Conservation (phyloP, 768 basidiomycete species). For the Russula virescens region DNA sequence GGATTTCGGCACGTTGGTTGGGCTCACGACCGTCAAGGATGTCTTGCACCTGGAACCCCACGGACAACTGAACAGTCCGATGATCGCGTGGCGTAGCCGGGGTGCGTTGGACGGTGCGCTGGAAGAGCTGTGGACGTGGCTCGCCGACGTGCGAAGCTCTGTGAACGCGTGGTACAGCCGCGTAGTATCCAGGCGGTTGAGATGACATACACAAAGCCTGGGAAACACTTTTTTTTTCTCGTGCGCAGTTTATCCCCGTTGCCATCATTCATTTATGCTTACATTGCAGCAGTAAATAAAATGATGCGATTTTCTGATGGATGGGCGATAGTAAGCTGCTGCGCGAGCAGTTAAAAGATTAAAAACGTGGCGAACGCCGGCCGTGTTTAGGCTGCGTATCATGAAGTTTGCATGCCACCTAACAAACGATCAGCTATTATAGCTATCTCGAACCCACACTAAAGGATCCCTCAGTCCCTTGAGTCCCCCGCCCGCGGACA, state of each 20-base stretch:
- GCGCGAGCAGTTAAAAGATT: too few species aligned
- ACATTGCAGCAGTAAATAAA: too few species aligned
- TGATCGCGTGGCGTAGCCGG: slow-evolving; percentile 19
- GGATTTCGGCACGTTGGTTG: slow-evolving; percentile 72
- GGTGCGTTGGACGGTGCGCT: slow-evolving; percentile 20
- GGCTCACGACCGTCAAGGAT: slow-evolving; percentile 94
- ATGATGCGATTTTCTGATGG: too few species aligned
- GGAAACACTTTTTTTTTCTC: background rate
- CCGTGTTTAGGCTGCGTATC: too few species aligned
- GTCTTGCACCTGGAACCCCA: slow-evolving; percentile 68
- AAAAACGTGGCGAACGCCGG: too few species aligned
- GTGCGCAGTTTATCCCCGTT: background rate
- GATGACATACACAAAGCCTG: slow-evolving; percentile 1
- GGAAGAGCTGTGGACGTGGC: slow-evolving; percentile 24
- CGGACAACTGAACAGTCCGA: slow-evolving; percentile 20
- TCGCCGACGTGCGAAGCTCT: slow-evolving; percentile 19
- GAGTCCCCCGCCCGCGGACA: too few species aligned
- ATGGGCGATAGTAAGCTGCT: too few species aligned
- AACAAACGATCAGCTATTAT: too few species aligned
- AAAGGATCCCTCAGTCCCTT: too few species aligned
- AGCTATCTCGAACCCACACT: too few species aligned
- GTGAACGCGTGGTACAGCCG: slow-evolving; percentile 18
- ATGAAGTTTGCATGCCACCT: too few species aligned
- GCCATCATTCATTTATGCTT: too few species aligned
- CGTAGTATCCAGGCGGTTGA: slow-evolving; percentile 7